A percentile compares a stretch with the other conserved stretches of the same genome.
Conservation (phyloP, 768 basidiomycete genomes). For the Hebeloma cylindrosporum region DNA sequence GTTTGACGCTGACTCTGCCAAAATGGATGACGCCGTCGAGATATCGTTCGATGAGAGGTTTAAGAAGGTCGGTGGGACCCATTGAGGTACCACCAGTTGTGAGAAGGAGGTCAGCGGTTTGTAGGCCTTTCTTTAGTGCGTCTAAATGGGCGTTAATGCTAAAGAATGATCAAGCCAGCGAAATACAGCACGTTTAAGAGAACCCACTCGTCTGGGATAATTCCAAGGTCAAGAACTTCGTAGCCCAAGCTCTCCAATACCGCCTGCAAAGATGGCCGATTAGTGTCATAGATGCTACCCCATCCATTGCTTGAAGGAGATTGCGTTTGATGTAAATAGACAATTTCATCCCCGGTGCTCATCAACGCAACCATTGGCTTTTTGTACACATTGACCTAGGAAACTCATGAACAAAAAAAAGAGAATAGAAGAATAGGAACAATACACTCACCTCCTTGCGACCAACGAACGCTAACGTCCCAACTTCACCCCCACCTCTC, state of each 20-base stretch:
- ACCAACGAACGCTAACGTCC: slow-evolving; percentile 79
- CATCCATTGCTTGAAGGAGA: slow-evolving; percentile 34
- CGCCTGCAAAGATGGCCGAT: slow-evolving; percentile 75
- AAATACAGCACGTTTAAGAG: background rate
- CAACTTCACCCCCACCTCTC: slow-evolving; percentile 77
- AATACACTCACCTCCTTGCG: slow-evolving; percentile 53
- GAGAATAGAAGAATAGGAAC: background rate
- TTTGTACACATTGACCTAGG: slow-evolving; percentile 64
- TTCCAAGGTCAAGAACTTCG: slow-evolving; percentile 76
- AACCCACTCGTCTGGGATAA: slow-evolving; percentile 71
- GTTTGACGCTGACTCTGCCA: slow-evolving; percentile 80
- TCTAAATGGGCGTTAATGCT: slow-evolving; percentile 60
- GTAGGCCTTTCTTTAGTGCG: slow-evolving; percentile 56
- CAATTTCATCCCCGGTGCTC: slow-evolving; percentile 81
- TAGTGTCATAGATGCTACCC: slow-evolving; percentile 84
- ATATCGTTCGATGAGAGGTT: slow-evolving; percentile 83
- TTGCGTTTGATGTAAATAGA: slow-evolving; percentile 14
- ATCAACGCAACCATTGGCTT: slow-evolving; percentile 79
- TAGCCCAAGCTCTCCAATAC: slow-evolving; percentile 74
- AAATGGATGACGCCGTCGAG: slow-evolving; percentile 80
- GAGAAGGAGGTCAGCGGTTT: slow-evolving; percentile 69
- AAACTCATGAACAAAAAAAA: background rate
- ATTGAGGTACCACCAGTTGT: slow-evolving; percentile 92
- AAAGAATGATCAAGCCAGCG: slow-evolving; percentile 5
- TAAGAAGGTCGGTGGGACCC: slow-evolving; percentile 85